A percentile compares a stretch with the other conserved stretches of the same genome.
Evolutionary conservation across 2,329 filamentous ascomycete species (phyloP).

Genomic region (Saccharata proteae): DNA sequence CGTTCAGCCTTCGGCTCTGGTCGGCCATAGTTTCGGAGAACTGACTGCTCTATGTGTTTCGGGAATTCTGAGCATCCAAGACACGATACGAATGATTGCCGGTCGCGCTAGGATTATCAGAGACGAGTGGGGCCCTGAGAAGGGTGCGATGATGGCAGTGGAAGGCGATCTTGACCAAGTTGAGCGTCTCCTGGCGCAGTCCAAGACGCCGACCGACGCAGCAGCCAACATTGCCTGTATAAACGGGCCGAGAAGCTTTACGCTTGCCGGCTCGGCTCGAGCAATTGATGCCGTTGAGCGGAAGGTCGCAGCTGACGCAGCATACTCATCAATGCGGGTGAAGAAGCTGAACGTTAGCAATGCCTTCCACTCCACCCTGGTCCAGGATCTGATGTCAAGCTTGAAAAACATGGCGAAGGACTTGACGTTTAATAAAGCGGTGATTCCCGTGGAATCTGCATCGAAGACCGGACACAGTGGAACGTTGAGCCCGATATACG

Average conservation of each 20-base stretch:
- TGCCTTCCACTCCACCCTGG: constrained; percentile 35
- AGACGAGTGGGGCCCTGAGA: constrained; percentile 12
- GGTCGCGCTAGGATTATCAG: constrained; percentile 7
- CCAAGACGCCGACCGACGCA: neutral
- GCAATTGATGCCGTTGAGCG: constrained; percentile 20
- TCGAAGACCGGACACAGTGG: constrained; percentile 7
- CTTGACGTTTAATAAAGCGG: constrained; percentile 21
- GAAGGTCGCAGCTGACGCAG: neutral
- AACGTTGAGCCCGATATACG: constrained; percentile 8
- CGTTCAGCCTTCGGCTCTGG: constrained; percentile 7
- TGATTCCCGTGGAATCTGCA: constrained; percentile 21
- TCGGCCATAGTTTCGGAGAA: constrained; percentile 11
- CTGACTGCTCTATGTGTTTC: constrained; percentile 5
- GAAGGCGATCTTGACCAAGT: constrained; percentile 4
- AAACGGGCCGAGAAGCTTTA: constrained; percentile 33
- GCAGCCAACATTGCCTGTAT: constrained; percentile 33
- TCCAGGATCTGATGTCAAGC: constrained; percentile 21
- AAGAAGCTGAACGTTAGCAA: constrained; percentile 35
- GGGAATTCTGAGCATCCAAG: neutral
- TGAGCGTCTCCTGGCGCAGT: neutral
- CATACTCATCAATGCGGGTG: constrained; percentile 12
- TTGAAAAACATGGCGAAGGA: constrained; percentile 12
- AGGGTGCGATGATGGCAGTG: constrained; percentile 15
- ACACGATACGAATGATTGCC: constrained; percentile 1
- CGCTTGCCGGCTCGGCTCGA: constrained; percentile 26